Percentiles rank a stretch among this genome's conserved stretches.
Evolutionary conservation across 805 yeast species (phyloP).

Genomic region (Torulaspora franciscae): DNA sequence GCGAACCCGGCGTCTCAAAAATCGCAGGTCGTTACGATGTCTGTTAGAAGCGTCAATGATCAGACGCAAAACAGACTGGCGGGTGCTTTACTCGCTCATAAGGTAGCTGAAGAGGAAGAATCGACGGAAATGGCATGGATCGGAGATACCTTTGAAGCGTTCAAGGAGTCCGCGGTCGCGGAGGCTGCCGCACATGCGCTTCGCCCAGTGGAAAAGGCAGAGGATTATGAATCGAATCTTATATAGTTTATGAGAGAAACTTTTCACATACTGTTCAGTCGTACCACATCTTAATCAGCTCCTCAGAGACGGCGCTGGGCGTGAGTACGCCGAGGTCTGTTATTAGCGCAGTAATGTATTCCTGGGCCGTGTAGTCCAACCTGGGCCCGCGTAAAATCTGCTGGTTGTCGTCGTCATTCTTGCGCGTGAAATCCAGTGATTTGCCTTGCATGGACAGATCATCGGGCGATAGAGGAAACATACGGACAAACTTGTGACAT

Average conservation of each 20-base stretch:
- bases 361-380: conserved; percentile 94
- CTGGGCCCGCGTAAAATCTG: conserved; percentile 46
- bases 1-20: conserved; percentile 36
- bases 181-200: conserved; percentile 25
- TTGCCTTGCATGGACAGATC: conserved; percentile 67
- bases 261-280: conserved; percentile 43
- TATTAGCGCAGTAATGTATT: conserved; percentile 88
- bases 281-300: conserved; percentile 95
- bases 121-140: conserved; percentile 43
- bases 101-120: conserved; percentile 57
- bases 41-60: conserved; percentile 58
- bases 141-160: conserved; percentile 37
- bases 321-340: conserved; percentile 96
- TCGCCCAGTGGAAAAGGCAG: conserved; percentile 23
- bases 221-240: conserved; percentile 27
- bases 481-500: conserved; percentile 90
- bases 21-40: conserved; percentile 69
- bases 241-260: conserved; percentile 11
- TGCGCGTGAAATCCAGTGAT: conserved; percentile 43
- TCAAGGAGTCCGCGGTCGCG: conserved; percentile 23
- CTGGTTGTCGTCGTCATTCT: conserved; percentile 17
- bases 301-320: conserved; percentile 98
- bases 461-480: conserved; percentile 90
- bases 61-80: conserved; percentile 57
- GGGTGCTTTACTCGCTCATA: conserved; percentile 64